Conservation (phyloP, 768 basidiomycete species). For the Mycena latifolia region DNA sequence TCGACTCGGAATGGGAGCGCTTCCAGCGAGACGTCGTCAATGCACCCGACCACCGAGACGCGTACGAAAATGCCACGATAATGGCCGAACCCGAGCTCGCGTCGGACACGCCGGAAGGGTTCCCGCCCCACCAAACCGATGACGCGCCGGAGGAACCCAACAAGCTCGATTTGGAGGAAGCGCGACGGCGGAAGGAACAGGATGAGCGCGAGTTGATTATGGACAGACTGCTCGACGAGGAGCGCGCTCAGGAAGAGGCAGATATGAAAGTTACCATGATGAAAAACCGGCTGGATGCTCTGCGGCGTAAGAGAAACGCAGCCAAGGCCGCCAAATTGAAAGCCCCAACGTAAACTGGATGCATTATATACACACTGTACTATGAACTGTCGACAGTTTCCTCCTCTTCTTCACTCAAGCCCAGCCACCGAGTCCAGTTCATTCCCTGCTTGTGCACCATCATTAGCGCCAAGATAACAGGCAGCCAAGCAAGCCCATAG, state of each 20-base stretch:
- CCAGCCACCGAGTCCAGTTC: constrained; percentile 78
- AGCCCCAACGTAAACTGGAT: background rate
- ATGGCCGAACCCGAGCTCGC: constrained; percentile 75
- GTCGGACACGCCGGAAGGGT: constrained; percentile 59
- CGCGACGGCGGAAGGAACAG: constrained; percentile 64
- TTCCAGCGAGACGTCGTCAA: constrained; percentile 78
- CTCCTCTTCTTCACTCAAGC: constrained; percentile 48
- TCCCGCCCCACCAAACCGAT: constrained; percentile 53
- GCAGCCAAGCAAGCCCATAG: constrained; percentile 90
- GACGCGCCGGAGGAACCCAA: constrained; percentile 43
- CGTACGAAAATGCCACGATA: constrained; percentile 79
- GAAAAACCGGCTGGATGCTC: constrained; percentile 73
- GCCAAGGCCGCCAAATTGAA: constrained; percentile 41
- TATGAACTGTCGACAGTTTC: background rate
- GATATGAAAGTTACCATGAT: constrained; percentile 78
- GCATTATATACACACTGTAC: background rate
- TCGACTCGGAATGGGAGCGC: constrained; percentile 80
- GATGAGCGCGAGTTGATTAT: constrained; percentile 88
- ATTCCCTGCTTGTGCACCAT: constrained; percentile 94
- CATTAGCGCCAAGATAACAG: constrained; percentile 90
- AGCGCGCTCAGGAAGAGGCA: constrained; percentile 89
- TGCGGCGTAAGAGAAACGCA: constrained; percentile 61
- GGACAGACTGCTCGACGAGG: constrained; percentile 88
- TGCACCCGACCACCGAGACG: constrained; percentile 53
- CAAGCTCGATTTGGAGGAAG: constrained; percentile 59